A percentile compares a stretch with the other conserved stretches of the same genome.
Conservation (phyloP, 116 monocot genomes). For the Papilionanthe hybrid region DNA sequence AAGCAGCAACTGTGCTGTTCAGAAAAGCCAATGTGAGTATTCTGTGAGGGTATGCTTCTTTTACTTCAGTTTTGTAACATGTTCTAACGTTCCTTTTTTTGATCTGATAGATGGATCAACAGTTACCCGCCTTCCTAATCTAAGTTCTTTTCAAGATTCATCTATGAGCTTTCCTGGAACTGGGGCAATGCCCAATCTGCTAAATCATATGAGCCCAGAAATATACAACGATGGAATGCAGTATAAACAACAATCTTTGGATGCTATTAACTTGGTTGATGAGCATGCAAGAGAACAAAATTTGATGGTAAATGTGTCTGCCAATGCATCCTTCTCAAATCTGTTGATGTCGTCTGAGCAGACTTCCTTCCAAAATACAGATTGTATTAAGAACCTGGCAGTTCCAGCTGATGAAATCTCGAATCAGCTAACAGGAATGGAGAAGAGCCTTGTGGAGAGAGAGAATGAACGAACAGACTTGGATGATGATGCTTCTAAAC, state of each 20-base stretch:
- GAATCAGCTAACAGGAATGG: constrained; percentile 3
- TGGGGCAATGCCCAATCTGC: constrained; percentile 1
- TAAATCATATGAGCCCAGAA: constrained; percentile 6
- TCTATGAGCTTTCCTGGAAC: neutral
- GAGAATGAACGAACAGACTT: constrained; percentile 45
- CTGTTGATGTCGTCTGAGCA: constrained; percentile 3
- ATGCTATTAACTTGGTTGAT: constrained; percentile 12
- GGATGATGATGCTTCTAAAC: constrained; percentile 52
- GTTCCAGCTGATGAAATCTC: constrained; percentile 13
- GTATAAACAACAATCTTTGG: constrained; percentile 8
- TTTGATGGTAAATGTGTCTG: neutral
- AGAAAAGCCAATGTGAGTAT: constrained; percentile 14
- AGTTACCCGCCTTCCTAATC: constrained; percentile 1
- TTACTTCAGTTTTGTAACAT: neutral
- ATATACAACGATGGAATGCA: neutral
- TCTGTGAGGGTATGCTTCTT: neutral
- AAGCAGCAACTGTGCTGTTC: neutral
- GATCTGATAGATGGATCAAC: constrained; percentile 9
- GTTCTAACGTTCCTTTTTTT: neutral
- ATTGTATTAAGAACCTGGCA: constrained; percentile 11
- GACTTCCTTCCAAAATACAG: constrained; percentile 5
- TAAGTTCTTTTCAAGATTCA: constrained; percentile 11
- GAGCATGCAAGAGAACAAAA: constrained; percentile 5
- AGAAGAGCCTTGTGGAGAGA: constrained; percentile 9
- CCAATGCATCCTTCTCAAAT: constrained; percentile 1